Base-by-base conservation (phyloP, 805 yeast species). In the Ogataea neopini region DNA sequence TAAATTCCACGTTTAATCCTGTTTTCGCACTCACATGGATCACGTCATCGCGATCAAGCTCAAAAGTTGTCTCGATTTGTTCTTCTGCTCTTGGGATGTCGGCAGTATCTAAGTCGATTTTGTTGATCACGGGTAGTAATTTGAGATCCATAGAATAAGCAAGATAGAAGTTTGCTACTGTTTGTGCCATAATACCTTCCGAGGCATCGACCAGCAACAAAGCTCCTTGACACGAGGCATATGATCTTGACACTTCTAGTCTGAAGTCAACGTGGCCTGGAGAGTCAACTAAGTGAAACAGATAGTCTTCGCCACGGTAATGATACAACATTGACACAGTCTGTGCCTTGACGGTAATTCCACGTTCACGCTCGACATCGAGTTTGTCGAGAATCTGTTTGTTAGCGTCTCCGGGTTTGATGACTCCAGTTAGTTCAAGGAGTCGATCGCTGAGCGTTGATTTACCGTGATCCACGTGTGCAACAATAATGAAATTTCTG, bases 251-350 rank as follows among this genome's bases (percentile, higher is more conserved):
- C 1, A 92, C 99, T 60, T 92, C 99, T 7, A 94, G 85, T 45
- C 97, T 73, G 66, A 92, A 92, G 66, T 92, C 99, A 26, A 94
- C 98, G 64, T 92, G 99, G 0, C 99, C 99, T 0, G 99, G 99
- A 0, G 98, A 92, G 66, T 92, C 99, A 38, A 94, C 97, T 38
- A 92, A 71, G 71, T 92, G 97, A 39, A 92, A 70, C 45, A 94
- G 67, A 62, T 88, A 94, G 57, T 92, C 97, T 57, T 80, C 71
- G 2, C 81, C 80, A 7, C 80, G 72, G 53, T 81, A 74, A 29
- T 75, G 74, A 64, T 90, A 90, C 50, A 94, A 75, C 97, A 92
- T 94, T 0, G 96, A 78, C 59, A 96, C 92, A 0, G 98, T 94
- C 62, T 94, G 98, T 0, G 98, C 98, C 66, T 92, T 92, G 46